These are phyloP conservation scores for Sophora flavescens DNA, from an alignment of 306 rosid species.

Conservation along the genomic window DNA sequence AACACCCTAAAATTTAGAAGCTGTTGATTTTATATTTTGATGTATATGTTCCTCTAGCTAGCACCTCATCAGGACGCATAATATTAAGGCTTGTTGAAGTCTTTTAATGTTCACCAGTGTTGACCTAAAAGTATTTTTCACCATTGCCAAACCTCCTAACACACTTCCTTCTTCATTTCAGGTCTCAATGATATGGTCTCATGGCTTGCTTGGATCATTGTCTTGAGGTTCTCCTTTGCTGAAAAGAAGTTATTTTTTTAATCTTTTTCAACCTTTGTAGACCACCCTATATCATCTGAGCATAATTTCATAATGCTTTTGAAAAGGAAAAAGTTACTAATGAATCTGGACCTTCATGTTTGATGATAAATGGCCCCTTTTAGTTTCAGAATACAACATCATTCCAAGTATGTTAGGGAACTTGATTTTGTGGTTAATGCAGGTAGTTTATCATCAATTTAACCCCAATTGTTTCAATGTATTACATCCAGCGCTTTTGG, in stretches of 20 bases:
- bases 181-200: constrained; percentile 35
- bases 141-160: constrained; percentile 13
- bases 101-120: neutral
- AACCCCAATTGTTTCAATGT: neutral
- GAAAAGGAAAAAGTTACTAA: constrained; percentile 6
- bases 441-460: neutral
- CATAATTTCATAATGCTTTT: neutral
- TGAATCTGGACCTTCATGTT: constrained; percentile 18
- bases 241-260: constrained; percentile 11
- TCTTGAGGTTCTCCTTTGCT: constrained; percentile 20
- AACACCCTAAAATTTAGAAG: neutral
- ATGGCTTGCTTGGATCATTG: constrained; percentile 38
- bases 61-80: neutral
- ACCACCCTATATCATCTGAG: constrained; percentile 30
- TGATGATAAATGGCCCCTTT: constrained; percentile 1
- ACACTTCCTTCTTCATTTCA: constrained; percentile 44
- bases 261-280: constrained; percentile 14
- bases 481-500: neutral
- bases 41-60: constrained; percentile 12
- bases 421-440: neutral
- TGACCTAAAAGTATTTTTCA: neutral
- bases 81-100: constrained; percentile 1
- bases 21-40: neutral
- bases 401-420: constrained; percentile 10
- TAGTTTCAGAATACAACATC: constrained; percentile 15